Base-by-base conservation (phyloP, 305 asterid genomes). In the Rubia peregrina region DNA sequence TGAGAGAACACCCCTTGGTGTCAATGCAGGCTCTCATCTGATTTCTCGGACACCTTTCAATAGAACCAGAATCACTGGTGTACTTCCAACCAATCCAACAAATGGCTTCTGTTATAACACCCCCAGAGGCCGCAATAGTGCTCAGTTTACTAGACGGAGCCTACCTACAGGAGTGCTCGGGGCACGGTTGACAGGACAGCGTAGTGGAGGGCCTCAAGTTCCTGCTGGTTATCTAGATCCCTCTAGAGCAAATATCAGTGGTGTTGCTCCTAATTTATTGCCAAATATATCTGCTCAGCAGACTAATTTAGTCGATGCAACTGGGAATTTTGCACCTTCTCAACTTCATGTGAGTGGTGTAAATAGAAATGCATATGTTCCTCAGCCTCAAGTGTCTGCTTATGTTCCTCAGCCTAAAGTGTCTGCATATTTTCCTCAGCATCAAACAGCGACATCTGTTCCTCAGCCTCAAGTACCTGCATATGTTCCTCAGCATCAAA, bases 1-100 rank as follows among this genome's bases (percentile, higher is more conserved):
- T 65, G 80, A 65, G 51, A 76, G 70, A 69, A 81, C 74, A 71
- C 78, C 64, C 67, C 55, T 22, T 70, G 68, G 49, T 48, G 78
- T 75, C 66, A 86, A 73, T 63, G 56, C 65, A 30, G 80, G 79
- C 69, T 76, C 81, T 65, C 86, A 68, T 13, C 66, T 68, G 44
- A 53, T 65, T 69, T 60, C 88, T 30, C 74, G 69, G 56, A 73
- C 78, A 67, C 78, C 75, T 51, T 72, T 84, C 76, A 85, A 81
- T 75, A 81, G 80, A 80, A 67, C 84, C 33, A 43, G 70, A 4
- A 53, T 59, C 71, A 69, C 82, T 53, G 79, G 68, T 51, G 68
- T 76, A 69, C 71, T 77, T 22, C 67, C 69, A 30, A 56, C 67
- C 65, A 75, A 73, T 75, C 78, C 74, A 71, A 17, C 59, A 21